Evolutionary conservation across 805 yeast species (phyloP), one percentile per base, ranked within the genome.

Genomic region (Zygoascus bituminiphila): DNA sequence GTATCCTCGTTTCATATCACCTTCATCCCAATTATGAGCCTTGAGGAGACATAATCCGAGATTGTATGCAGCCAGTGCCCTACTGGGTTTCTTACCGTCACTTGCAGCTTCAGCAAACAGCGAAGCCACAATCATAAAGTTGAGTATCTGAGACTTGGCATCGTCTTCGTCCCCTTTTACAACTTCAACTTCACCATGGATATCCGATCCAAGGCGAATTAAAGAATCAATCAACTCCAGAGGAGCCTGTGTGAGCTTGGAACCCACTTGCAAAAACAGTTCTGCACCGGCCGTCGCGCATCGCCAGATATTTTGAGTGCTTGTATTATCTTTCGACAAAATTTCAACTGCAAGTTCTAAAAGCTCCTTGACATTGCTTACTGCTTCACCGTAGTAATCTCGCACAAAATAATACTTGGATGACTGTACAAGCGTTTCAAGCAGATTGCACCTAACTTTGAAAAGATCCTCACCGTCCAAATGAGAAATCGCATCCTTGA

Each of bases 381-480:
- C 64, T 0, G 93, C 83, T 53, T 87, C 76, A 2, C 84, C 83
- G 52, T 79, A 76, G 55, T 77, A 84, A 0, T 94, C 94, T 19
- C 76, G 74, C 1, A 56, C 56, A 9, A 81, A 62, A 46, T 81
- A 75, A 45, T 71, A 68, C 7, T 66, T 64, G 0, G 89, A 74
- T 50, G 81, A 75, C 10, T 73, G 69, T 17, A 82, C 68, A 39
- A 79, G 67, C 1, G 83, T 74, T 49, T 81, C 56, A 4, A 51
- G 81, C 49, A 78, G 75, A 9, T 84, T 62, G 0, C 82, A 74
- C 24, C 73, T 71, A 2, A 43, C 43, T 1, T 59, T 53, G 1
- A 57, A 38, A 23, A 46, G 35, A 45, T 21, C 14, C 31, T 38
- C 23, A 55, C 77, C 72, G 10, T 71, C 29, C 6, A 17, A 22